Base-by-base conservation (phyloP, 139 green algal genomes). In the Trebouxia sp. region DNA sequence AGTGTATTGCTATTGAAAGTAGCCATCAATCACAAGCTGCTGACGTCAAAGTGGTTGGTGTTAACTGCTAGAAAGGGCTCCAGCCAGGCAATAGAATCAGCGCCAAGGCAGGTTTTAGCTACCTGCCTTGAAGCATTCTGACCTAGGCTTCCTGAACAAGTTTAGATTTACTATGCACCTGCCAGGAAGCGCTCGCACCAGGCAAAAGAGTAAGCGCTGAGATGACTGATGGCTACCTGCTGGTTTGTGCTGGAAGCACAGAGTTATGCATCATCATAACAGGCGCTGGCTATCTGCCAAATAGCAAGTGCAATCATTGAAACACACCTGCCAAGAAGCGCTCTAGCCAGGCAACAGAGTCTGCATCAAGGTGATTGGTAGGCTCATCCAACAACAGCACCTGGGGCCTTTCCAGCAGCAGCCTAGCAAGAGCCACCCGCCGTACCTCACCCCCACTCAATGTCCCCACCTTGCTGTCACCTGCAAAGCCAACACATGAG, bases 331-430 rank as follows among this genome's bases (percentile, higher is more conserved):
- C 79, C 45, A 80, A 32, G 15, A 65, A 72, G 41, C 83, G 75
- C 81, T 94, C 89, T 55, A 95, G 87, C 88, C 91, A 94, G 15
- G 88, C 91, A 37, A 93, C 91, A 35, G 80, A 88, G 84, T 92
- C 82, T 8, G 88, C 88, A 77, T 92, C 88, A 84, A 95, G 79
- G 85, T 95, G 90, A 83, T 95, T 95, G 75, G 92, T 95, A n/a
- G 92, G 92, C 87, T 93, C 81, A 76, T 97, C 94, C 81, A 97
- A 86, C 76, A 96, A 86, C 82, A 98, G 85, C 76, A 98, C 90
- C 80, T 98, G 90, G 1, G 95, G 95, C 9, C 89, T 24, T 41
- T 90, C 85, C 76, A 97, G 93, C 65, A 98, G 86, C 72, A 96
- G 86, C 3, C 94, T 91, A 17, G 86, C 90, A 12, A 98, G 83